Evolutionary conservation across 805 yeast genomes (phyloP).

Genomic region (Saturnispora dispora): DNA sequence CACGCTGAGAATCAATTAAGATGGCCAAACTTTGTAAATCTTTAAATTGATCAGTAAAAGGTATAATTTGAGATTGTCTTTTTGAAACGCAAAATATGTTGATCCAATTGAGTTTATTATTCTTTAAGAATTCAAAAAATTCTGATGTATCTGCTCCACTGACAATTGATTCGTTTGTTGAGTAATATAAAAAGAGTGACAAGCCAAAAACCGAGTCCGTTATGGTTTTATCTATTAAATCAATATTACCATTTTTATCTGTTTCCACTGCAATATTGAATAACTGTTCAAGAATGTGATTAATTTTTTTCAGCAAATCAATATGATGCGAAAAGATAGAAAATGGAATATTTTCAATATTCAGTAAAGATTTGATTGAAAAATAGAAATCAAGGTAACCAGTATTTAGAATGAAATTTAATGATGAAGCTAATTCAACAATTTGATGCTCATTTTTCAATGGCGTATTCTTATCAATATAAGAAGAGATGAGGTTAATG

Average conservation of each 20-base stretch:
- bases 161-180: conserved; percentile 11
- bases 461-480: background rate
- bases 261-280: background rate
- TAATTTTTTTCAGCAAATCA: conserved; percentile 15
- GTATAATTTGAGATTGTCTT: conserved; percentile 44
- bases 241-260: background rate
- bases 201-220: conserved; percentile 15
- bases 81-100: conserved; percentile 42
- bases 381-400: conserved; percentile 9
- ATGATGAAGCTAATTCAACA: conserved; percentile 3
- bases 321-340: conserved; percentile 13
- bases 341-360: conserved; percentile 1
- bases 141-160: background rate
- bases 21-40: conserved; percentile 60
- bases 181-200: conserved; percentile 21
- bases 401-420: conserved; percentile 7
- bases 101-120: conserved; percentile 44
- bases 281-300: conserved; percentile 13
- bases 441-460: conserved; percentile 4
- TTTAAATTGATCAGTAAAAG: conserved; percentile 53
- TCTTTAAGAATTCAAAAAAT: conserved; percentile 9
- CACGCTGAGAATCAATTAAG: conserved; percentile 39
- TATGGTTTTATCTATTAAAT: background rate
- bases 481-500: conserved; percentile 6
- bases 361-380: conserved; percentile 6